phyloP scores from a whole-genome alignment of 495 filamentous ascomycete genomes.

The Podospora conica region DNA sequence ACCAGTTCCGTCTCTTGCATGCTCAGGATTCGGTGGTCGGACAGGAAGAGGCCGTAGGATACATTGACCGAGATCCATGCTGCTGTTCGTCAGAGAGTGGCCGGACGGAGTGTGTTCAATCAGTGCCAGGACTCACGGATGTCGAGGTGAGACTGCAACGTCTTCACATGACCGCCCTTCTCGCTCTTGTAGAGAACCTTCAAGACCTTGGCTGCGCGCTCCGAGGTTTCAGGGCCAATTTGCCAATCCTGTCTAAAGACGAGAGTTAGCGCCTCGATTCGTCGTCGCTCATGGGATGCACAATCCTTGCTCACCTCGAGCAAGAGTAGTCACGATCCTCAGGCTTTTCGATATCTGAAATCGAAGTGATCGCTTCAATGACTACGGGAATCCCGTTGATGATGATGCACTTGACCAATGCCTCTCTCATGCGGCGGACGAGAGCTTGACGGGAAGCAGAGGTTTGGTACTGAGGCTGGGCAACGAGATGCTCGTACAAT shows the following conservation, averaged over 20 bases:
- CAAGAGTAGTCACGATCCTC: neutral
- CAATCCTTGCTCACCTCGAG: neutral
- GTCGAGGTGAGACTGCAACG: conserved; percentile 1
- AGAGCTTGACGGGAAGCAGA: neutral
- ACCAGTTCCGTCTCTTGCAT: conserved; percentile 9
- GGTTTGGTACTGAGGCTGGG: neutral
- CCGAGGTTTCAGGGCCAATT: conserved; percentile 2
- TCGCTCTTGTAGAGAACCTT: conserved; percentile 5
- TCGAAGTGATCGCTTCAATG: conserved; percentile 1
- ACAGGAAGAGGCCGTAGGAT: conserved; percentile 8
- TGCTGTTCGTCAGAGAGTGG: neutral
- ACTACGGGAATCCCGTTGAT: conserved; percentile 4
- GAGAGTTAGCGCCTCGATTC: neutral
- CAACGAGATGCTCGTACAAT: neutral
- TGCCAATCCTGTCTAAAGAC: neutral
- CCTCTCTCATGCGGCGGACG: neutral
- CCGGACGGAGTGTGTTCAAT: too few relatives aligned
- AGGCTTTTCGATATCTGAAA: conserved; percentile 4
- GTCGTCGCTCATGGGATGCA: neutral
- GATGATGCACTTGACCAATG: conserved; percentile 6
- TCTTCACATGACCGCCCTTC: conserved; percentile 2
- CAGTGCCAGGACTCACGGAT: neutral
- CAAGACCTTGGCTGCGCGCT: conserved; percentile 3
- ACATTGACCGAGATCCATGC: conserved; percentile 7
- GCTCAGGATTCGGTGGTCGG: conserved; percentile 4